Conservation (phyloP, 371 early-diverging fungal species). For the Choanephora cucurbitarum region DNA sequence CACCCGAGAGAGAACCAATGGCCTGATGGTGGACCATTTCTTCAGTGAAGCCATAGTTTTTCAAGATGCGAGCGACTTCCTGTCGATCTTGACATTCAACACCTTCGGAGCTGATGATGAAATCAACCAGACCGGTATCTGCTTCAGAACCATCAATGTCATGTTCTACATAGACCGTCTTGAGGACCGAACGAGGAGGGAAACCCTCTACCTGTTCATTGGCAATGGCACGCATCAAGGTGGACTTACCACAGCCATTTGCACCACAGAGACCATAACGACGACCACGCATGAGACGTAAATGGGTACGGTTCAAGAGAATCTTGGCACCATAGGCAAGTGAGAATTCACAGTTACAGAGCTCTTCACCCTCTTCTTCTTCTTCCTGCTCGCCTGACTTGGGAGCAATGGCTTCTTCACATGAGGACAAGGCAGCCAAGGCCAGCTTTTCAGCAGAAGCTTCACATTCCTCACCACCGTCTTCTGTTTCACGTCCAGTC, state of each 20-base stretch:
- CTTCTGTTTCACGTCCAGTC: constrained; percentile 37
- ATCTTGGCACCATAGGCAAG: constrained; percentile 86
- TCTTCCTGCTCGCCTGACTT: constrained; percentile 57
- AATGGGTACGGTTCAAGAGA: constrained; percentile 74
- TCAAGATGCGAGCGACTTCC: constrained; percentile 59
- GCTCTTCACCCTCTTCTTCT: constrained; percentile 71
- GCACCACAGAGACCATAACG: constrained; percentile 83
- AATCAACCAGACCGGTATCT: constrained; percentile 67
- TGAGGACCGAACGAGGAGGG: constrained; percentile 69
- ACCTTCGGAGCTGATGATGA: constrained; percentile 57
- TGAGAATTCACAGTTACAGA: constrained; percentile 80
- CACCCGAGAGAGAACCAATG: constrained; percentile 81
- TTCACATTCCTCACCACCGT: constrained; percentile 30
- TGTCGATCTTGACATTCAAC: constrained; percentile 54
- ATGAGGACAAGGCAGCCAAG: constrained; percentile 36
- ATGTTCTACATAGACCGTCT: constrained; percentile 79
- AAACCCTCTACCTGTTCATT: constrained; percentile 76
- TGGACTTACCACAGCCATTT: constrained; percentile 91
- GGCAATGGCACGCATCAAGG: constrained; percentile 82
- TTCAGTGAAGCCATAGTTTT: constrained; percentile 69
- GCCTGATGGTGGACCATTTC: constrained; percentile 62
- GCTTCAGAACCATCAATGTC: constrained; percentile 75
- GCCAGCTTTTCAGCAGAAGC: constrained; percentile 37
- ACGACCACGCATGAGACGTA: constrained; percentile 74
- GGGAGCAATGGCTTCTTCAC: constrained; percentile 47